Evolutionary conservation across 495 filamentous ascomycete genomes (phyloP).

Genomic region (Letharia lupina): DNA sequence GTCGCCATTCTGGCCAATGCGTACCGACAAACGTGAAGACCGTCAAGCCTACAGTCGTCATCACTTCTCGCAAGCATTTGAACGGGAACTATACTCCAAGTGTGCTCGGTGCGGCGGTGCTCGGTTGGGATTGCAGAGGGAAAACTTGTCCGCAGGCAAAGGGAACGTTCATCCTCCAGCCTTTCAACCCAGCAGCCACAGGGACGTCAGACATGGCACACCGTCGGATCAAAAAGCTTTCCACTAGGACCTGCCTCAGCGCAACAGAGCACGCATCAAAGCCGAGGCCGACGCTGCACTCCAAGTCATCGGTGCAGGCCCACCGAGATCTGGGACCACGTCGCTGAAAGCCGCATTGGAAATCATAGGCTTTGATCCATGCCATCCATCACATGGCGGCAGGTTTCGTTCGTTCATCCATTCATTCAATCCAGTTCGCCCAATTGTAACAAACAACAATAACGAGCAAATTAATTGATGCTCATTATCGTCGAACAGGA

Average conservation of each 20-base stretch:
- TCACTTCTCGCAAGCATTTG: too few species aligned
- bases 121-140: too few species aligned
- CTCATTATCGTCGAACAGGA: not conserved
- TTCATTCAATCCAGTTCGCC: too few species aligned
- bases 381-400: constrained; percentile 11
- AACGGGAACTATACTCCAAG: too few species aligned
- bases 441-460: too few species aligned
- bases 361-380: constrained; percentile 28
- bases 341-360: constrained; percentile 40
- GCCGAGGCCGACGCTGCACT: not conserved
- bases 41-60: too few species aligned
- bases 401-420: not conserved
- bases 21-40: too few species aligned
- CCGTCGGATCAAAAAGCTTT: not conserved
- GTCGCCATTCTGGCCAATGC: too few species aligned
- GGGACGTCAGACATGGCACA: not conserved
- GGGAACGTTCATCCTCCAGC: not conserved
- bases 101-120: too few species aligned
- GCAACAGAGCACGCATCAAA: not conserved
- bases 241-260: not conserved
- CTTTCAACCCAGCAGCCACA: not conserved
- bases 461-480: too few species aligned
- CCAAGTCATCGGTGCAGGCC: constrained; percentile 31
- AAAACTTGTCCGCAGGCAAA: not conserved
- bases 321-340: constrained; percentile 42